Evolutionary conservation across 1,139 yeast species (phyloP).

Genomic region (Nematodospora anomalae): DNA sequence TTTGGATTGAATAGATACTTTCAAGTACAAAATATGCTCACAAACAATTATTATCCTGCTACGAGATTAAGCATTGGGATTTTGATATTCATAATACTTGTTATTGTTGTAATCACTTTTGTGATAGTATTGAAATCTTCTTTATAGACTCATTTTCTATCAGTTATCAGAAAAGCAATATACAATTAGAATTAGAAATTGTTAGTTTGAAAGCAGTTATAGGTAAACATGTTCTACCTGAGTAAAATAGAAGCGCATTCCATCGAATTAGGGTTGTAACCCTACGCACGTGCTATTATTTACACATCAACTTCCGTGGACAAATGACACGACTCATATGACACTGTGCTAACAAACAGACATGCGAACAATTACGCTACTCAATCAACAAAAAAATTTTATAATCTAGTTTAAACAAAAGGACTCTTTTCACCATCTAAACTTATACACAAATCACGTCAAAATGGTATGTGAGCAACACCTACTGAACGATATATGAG

Average conservation of each 20-base stretch:
- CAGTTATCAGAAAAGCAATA: too few species aligned
- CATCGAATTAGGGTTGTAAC: slow-evolving; percentile 7
- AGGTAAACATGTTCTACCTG: too few species aligned
- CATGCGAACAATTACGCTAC: too few species aligned
- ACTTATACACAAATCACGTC: slow-evolving; percentile 19
- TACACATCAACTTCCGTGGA: too few species aligned
- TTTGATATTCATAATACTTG: slow-evolving; percentile 22
- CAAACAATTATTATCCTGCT: slow-evolving; percentile 31
- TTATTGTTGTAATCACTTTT: slow-evolving; percentile 25
- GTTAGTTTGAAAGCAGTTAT: too few species aligned
- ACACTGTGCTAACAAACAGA: too few species aligned
- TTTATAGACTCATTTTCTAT: slow-evolving; percentile 1
- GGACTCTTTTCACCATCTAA: slow-evolving; percentile 3
- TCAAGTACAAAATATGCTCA: slow-evolving; percentile 32
- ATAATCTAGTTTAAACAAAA: background rate
- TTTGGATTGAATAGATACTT: slow-evolving; percentile 37
- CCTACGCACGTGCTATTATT: slow-evolving; percentile 8
- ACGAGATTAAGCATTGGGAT: slow-evolving; percentile 25
- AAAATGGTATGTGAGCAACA: slow-evolving; percentile 23
- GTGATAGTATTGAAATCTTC: slow-evolving; percentile 21
- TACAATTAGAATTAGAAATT: too few species aligned
- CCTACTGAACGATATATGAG: too few species aligned
- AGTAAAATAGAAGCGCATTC: too few species aligned
- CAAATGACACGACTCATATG: too few species aligned
- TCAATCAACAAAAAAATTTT: slow-evolving; percentile 6